Evolutionary conservation across 495 filamentous ascomycete genomes (phyloP).

Genomic region (Annulohypoxylon nitens): DNA sequence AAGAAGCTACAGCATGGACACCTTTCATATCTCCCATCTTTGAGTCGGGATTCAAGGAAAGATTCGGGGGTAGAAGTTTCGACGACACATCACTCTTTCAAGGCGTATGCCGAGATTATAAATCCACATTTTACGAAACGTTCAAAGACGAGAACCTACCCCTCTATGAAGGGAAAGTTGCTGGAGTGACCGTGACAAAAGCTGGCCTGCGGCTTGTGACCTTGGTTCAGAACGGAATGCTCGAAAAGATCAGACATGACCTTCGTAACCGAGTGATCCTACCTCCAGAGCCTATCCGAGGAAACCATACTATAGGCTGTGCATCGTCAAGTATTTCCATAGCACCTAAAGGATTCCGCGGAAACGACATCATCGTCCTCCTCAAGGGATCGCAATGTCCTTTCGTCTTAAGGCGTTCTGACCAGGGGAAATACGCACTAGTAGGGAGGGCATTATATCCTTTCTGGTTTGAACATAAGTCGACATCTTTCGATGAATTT

Average conservation of each 20-base stretch:
- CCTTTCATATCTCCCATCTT: slow-evolving; percentile 26
- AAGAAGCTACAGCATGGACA: slow-evolving; percentile 15
- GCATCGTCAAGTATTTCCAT: slow-evolving; percentile 6
- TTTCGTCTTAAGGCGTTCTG: slow-evolving; percentile 16
- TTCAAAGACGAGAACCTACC: slow-evolving; percentile 16
- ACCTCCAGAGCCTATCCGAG: slow-evolving; percentile 21
- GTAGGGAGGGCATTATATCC: slow-evolving; percentile 32
- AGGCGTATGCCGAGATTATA: slow-evolving; percentile 26
- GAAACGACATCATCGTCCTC: slow-evolving; percentile 23
- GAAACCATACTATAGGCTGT: slow-evolving; percentile 19
- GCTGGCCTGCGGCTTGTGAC: slow-evolving; percentile 18
- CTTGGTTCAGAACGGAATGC: slow-evolving; percentile 11
- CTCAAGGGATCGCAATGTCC: slow-evolving; percentile 22
- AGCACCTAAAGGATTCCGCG: not conserved
- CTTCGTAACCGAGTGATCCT: slow-evolving; percentile 18
- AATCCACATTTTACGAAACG: not conserved
- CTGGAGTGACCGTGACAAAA: slow-evolving; percentile 11
- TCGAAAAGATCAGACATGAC: slow-evolving; percentile 7
- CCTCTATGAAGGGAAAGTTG: slow-evolving; percentile 18
- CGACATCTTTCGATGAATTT: slow-evolving; percentile 25
- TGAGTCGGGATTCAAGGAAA: slow-evolving; percentile 25
- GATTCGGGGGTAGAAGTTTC: slow-evolving; percentile 30
- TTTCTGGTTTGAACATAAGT: slow-evolving; percentile 29
- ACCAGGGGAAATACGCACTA: slow-evolving; percentile 1
- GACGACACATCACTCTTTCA: slow-evolving; percentile 20